Evolutionary conservation across 1,284 basidiomycete species (phyloP).

Genomic region (Tylopilus sp.): DNA sequence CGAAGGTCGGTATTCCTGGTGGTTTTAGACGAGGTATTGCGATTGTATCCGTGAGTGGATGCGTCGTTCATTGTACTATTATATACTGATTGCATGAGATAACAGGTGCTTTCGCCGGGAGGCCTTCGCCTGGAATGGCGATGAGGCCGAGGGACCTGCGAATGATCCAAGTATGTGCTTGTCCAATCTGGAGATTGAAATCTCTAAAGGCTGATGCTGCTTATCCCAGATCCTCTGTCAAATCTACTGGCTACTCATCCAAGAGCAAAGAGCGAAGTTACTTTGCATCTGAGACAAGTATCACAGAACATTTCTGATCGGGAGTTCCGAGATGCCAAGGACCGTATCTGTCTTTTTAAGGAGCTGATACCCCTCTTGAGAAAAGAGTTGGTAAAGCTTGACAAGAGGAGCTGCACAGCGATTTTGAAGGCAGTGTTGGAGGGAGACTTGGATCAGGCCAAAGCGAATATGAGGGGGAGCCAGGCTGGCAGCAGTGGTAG

Average conservation of each 20-base stretch:
- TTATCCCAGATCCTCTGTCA: constrained; percentile 12
- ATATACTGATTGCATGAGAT: not conserved
- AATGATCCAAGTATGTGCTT: constrained; percentile 14
- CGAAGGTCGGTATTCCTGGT: constrained; percentile 2
- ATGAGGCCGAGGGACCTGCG: not conserved
- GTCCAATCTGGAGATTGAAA: not conserved
- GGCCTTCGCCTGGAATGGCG: constrained; percentile 6
- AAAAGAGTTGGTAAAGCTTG: not conserved
- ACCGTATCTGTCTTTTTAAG: constrained; percentile 9
- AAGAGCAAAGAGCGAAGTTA: constrained; percentile 13
- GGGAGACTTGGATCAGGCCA: constrained; percentile 8
- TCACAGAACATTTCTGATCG: not conserved
- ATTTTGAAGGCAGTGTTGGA: constrained; percentile 16
- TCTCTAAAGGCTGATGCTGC: not conserved
- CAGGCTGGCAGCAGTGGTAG: not conserved
- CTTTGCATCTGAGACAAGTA: not conserved
- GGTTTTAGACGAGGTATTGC: not conserved
- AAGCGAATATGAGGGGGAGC: not conserved
- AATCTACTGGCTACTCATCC: constrained; percentile 18
- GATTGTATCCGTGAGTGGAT: constrained; percentile 29
- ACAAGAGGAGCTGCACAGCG: not conserved
- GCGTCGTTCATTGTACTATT: not conserved
- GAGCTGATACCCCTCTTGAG: constrained; percentile 9
- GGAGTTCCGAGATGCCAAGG: not conserved
- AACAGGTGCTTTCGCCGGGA: constrained; percentile 18